Evolutionary conservation across 169 alveolate species (phyloP), one percentile per base, ranked within the genome.

Genomic region (Eimeria sp.): DNA sequence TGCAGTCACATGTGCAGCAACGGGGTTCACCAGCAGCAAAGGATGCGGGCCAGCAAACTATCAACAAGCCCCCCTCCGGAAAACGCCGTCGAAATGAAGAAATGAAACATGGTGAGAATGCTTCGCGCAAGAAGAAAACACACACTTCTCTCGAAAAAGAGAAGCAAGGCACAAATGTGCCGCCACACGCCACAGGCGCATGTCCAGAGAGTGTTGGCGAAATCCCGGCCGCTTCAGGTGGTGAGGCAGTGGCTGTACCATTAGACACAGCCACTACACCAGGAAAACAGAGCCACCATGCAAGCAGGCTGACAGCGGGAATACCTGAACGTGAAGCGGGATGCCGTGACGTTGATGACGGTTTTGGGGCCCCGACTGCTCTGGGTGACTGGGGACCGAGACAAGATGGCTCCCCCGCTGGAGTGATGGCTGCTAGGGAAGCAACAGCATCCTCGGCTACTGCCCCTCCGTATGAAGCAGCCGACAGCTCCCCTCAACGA

Each of bases 381-480:
- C 49, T 65, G 11, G 61, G 58, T 13, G 84, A 87, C 82, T 61
- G 67, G 83, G 49, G 45, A 47, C 88, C 65, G 49, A 43, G 70
- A 7, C 67, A 45, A 6, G 65, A 14, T 47, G 27, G 25, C 75
- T 45, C 78, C 20, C 40, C 58, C 47, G 45, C 6, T 57, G 57
- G 58, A 34, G 92, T 58, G n/a, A 34, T n/a, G 30, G 70, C 40
- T 57, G 72, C 72, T 51, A 76, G 34, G 58, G 75, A 84, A 61
- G 58, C 57, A 34, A 34, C 7, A 51, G 27, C 70, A 25, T 34
- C 47, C 40, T 13, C 75, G 20, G 61, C 78, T 84, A 43, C 83
- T 87, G 83, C 43, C 22, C 67, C 63, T 13, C 54, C 83, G 16
- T 54, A 82, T 10, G 67, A 65, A 58, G 83, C 83, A 87, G 83